Evolutionary conservation across 1,284 basidiomycete genomes (phyloP), one percentile per base, ranked within the genome.

Genomic region (Cryptococcus sp.): DNA sequence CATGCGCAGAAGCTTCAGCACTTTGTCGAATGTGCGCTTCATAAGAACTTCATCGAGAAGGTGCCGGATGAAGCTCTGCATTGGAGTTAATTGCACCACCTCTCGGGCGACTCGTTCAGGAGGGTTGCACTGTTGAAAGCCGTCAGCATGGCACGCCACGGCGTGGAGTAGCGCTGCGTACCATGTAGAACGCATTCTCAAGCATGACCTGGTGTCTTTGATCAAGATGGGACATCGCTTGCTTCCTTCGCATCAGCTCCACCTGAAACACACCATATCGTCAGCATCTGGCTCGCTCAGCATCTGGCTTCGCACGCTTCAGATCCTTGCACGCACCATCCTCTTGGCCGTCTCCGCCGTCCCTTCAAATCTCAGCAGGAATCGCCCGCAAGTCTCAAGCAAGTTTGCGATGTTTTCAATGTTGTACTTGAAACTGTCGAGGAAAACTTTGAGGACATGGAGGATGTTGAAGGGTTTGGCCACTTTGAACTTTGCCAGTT

Each of bases 161-260:
- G 24, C 7, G 21, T 23, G 23, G 6, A 21, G 18, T 8, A 13
- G 6, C 28, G 69, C 78, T 55, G 28, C 28, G 9, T 59, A 90
- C 90, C 82, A 92, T 92, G 73, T 98, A 98, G 76, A 98, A 99
- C 0, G 96, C 96, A 72, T 98, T 98, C 77, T 98, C 96, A 35
- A 99, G 83, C 64, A 98, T 79, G 28, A 98, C 81, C 4, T 87
- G 80, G 68, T 96, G 91, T 12, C 93, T 82, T 68, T 91, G 87
- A 75, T 98, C 94, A 42, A 98, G 84, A 70, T 98, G 91, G 63
- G 90, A 87, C 76, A 91, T 84, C 53, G 82, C 87, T 79, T 97
- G 92, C 78, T 98, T 98, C 49, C 95, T 84, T 56, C 89, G 84
- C 87, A 98, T 89, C 46, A 95, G 81, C 68, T 98, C 95, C 47